These are phyloP conservation scores for Thymus mandschuricus DNA, from an alignment of 257 asterid genomes.

Conservation along the genomic window DNA sequence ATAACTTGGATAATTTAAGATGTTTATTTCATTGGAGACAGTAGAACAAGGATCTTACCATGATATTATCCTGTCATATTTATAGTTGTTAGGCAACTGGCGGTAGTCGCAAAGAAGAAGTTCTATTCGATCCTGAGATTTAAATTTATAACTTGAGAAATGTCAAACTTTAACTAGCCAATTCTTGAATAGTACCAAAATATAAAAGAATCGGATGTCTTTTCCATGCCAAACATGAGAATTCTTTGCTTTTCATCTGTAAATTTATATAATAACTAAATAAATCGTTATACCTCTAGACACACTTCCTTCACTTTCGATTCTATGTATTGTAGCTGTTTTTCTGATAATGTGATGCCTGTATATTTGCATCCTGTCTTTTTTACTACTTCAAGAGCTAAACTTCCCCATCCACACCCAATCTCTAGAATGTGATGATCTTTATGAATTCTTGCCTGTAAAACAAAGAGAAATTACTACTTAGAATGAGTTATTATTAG, in stretches of 20 bases:
- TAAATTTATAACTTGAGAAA: neutral
- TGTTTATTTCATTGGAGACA: no score
- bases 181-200: no score
- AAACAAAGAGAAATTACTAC: neutral
- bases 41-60: slow-evolving; percentile 38
- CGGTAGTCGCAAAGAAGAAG: slow-evolving; percentile 68
- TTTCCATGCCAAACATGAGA: no score
- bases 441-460: slow-evolving; percentile 17
- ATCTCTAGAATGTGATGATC: slow-evolving; percentile 70
- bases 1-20: neutral
- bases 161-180: neutral
- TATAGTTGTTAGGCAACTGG: slow-evolving; percentile 46
- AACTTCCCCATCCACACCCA: slow-evolving; percentile 79
- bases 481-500: no score
- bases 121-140: slow-evolving; percentile 52
- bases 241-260: no score
- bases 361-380: slow-evolving; percentile 71
- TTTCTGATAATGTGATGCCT: neutral
- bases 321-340: no score
- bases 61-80: slow-evolving; percentile 69
- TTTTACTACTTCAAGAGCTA: slow-evolving; percentile 62
- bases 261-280: no score
- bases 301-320: no score
- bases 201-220: no score
- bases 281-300: no score